A percentile compares a stretch with the other conserved stretches of the same genome.
Evolutionary conservation across 305 asterid species (phyloP).

Genomic region (Striga hermonthica): DNA sequence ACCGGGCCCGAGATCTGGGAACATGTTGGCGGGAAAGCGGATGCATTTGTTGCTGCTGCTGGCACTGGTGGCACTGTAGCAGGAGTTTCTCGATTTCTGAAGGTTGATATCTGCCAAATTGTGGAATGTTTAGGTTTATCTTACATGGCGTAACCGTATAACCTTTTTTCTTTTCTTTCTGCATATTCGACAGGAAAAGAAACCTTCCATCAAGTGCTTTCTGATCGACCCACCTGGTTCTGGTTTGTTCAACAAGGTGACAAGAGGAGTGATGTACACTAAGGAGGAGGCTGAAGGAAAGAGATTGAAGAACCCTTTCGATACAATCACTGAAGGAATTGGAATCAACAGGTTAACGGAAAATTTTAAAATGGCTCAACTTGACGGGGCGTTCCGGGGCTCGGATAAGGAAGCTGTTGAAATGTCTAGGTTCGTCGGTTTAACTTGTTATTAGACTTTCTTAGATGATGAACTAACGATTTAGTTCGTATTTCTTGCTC

Average conservation of each 20-base stretch:
- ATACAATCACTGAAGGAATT: constrained; percentile 90
- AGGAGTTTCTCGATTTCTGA: constrained; percentile 76
- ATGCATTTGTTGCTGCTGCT: constrained; percentile 92
- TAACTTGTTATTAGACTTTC: neutral
- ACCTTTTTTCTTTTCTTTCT: constrained; percentile 19
- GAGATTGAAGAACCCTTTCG: constrained; percentile 85
- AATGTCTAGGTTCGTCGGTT: constrained; percentile 67
- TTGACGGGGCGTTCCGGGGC: constrained; percentile 91
- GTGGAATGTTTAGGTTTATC: neutral
- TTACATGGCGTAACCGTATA: neutral
- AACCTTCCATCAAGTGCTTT: constrained; percentile 61
- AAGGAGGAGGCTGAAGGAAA: constrained; percentile 90
- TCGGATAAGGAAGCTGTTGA: constrained; percentile 88
- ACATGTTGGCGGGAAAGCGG: constrained; percentile 64
- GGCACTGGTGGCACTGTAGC: constrained; percentile 96
- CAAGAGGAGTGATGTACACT: constrained; percentile 93
- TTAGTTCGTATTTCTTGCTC: neutral
- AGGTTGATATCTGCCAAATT: constrained; percentile 46
- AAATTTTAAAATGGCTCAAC: constrained; percentile 71
- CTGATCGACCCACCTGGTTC: constrained; percentile 95
- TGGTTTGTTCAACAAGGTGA: constrained; percentile 90
- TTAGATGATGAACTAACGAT: neutral
- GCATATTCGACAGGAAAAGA: constrained; percentile 54
- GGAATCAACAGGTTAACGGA: constrained; percentile 87
- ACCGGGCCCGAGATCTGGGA: constrained; percentile 96